These are phyloP conservation scores for Irpex rosettiformis DNA, from an alignment of 1,284 basidiomycete species.

Conservation along the genomic window DNA sequence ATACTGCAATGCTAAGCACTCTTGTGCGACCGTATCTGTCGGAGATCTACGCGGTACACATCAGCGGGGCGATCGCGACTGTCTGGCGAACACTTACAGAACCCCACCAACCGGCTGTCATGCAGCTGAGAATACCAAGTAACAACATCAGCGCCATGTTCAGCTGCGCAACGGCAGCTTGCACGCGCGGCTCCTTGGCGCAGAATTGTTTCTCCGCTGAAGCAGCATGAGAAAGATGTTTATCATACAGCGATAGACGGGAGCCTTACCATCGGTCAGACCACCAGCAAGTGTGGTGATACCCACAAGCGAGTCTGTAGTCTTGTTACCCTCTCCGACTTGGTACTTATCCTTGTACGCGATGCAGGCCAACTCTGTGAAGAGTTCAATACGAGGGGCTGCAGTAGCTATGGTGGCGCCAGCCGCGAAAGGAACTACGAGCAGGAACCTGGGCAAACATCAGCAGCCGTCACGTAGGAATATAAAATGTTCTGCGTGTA, in stretches of 20 bases:
- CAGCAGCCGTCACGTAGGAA: background rate
- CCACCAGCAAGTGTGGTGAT: background rate
- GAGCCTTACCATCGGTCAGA: background rate
- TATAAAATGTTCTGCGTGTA: conserved; percentile 29
- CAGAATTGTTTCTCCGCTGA: conserved; percentile 35
- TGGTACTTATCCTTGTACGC: conserved; percentile 23
- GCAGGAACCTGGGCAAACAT: conserved; percentile 47
- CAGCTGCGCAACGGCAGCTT: conserved; percentile 63
- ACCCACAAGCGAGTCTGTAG: background rate
- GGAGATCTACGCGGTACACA: conserved; percentile 51
- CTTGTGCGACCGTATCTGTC: conserved; percentile 75
- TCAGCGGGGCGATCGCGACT: background rate
- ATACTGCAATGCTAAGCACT: conserved; percentile 59
- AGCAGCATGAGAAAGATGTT: background rate
- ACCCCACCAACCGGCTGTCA: conserved; percentile 88
- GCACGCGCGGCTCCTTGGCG: conserved; percentile 68
- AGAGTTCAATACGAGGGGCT: conserved; percentile 60
- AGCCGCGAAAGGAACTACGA: conserved; percentile 47
- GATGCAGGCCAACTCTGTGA: conserved; percentile 29
- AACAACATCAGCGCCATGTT: conserved; percentile 54
- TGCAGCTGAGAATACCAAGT: conserved; percentile 68
- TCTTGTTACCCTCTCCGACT: conserved; percentile 14
- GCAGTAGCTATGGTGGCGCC: conserved; percentile 51
- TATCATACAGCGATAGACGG: background rate
- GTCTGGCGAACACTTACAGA: conserved; percentile 43